Percentiles rank a stretch among this genome's conserved stretches.
Evolutionary conservation across 2,329 filamentous ascomycete genomes (phyloP).

Genomic region (Penicillium janthinellum): DNA sequence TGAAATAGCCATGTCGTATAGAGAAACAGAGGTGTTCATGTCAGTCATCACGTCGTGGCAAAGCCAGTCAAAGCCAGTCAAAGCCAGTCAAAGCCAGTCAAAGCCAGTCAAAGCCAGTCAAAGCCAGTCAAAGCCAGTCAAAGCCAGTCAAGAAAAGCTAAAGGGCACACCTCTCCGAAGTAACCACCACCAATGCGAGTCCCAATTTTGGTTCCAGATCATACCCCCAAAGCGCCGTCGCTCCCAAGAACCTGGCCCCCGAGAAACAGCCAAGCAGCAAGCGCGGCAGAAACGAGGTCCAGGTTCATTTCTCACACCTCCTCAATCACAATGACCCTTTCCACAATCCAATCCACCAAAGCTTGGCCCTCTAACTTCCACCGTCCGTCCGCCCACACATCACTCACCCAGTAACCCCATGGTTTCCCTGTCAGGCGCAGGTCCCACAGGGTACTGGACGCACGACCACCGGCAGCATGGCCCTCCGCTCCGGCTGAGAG

Average conservation of each 20-base stretch:
- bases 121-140: background rate
- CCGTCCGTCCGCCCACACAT: slow-evolving; percentile 42
- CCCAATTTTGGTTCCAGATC: background rate
- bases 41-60: slow-evolving; percentile 25
- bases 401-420: slow-evolving; percentile 39
- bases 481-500: slow-evolving; percentile 24
- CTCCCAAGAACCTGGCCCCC: background rate
- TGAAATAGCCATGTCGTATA: background rate
- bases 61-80: background rate
- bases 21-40: slow-evolving; percentile 18
- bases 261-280: background rate
- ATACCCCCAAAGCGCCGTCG: background rate
- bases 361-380: slow-evolving; percentile 47
- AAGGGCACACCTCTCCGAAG: background rate
- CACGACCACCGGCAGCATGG: slow-evolving; percentile 18
- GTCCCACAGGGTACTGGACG: slow-evolving; percentile 29
- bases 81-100: background rate
- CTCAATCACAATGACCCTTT: slow-evolving; percentile 43
- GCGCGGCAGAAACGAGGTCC: background rate
- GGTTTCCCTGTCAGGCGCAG: slow-evolving; percentile 26
- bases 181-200: slow-evolving; percentile 1
- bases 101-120: background rate
- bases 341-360: slow-evolving; percentile 45
- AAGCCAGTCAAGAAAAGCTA: background rate
- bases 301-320: slow-evolving; percentile 25